These are phyloP conservation scores for Aspergillus sp. DNA, from an alignment of 2,329 filamentous ascomycete genomes.

Conservation along the genomic window DNA sequence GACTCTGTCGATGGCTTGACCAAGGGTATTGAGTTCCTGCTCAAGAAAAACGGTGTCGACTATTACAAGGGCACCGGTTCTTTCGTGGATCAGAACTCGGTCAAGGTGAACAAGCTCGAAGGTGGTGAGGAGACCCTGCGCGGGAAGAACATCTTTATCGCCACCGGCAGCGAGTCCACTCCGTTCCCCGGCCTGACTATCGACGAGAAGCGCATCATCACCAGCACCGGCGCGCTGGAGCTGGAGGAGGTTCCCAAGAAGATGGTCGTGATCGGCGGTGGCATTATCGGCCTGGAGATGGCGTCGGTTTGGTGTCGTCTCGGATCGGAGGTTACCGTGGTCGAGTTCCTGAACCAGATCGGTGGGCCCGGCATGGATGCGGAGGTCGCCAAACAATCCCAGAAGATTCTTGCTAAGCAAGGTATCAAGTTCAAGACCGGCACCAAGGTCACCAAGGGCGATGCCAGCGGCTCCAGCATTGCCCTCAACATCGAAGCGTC, in stretches of 20 bases:
- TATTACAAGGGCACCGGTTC: constrained; percentile 90
- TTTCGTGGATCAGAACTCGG: constrained; percentile 79
- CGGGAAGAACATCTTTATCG: constrained; percentile 97
- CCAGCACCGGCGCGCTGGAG: constrained; percentile 87
- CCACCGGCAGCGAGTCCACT: constrained; percentile 88
- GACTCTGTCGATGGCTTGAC: constrained; percentile 79
- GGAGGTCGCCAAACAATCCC: constrained; percentile 81
- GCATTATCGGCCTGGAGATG: constrained; percentile 99
- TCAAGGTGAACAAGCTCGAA: constrained; percentile 82
- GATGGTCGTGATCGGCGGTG: constrained; percentile 94
- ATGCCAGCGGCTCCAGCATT: constrained; percentile 66
- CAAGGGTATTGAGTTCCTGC: constrained; percentile 93
- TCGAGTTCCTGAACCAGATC: constrained; percentile 93
- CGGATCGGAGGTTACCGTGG: constrained; percentile 88
- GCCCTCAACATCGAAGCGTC: constrained; percentile 81
- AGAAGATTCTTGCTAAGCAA: constrained; percentile 93
- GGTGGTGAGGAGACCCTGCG: constrained; percentile 80
- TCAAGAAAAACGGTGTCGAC: constrained; percentile 99
- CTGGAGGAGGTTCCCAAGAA: constrained; percentile 87
- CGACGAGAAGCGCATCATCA: constrained; percentile 95
- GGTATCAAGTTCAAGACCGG: constrained; percentile 96
- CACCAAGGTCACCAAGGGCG: constrained; percentile 87
- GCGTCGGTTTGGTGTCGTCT: constrained; percentile 93
- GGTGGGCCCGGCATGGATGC: constrained; percentile 95
- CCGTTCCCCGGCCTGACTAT: constrained; percentile 93